Base-by-base conservation (phyloP, 352 stramenopile species). In the Globisporangium alternatum region DNA sequence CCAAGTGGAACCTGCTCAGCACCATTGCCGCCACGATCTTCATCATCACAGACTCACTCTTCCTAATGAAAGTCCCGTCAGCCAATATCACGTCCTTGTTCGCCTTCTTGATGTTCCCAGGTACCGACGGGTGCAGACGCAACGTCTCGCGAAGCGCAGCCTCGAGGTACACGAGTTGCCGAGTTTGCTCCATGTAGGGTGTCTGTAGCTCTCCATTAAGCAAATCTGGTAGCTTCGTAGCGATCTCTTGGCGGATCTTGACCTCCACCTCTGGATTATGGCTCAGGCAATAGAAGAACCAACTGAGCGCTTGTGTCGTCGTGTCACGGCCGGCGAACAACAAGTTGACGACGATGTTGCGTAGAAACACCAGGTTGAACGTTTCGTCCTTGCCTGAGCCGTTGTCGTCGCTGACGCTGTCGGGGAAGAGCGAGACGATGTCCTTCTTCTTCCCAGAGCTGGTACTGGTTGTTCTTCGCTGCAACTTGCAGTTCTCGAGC, bases 21-120 rank as follows among this genome's bases (percentile, higher is more conserved):
- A 80, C 35, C 28, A 66, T 64, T 7, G 69, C 56, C 0, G 67
- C 61, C 3, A 70, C 67, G 56, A 78, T 81, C 55, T 83, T 83
- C 70, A 95, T 91, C 2, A 94, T 65, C 70, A 95, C 0, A 97
- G 68, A 22, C 79, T 80, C 57, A 76, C 68, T 68, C 17, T 56
- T 60, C 0, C 65, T 60, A 17, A 96, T 64, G 39, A 83, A 79
- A 8, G 84, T 91, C 9, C 83, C 84, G 56, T 96, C 81, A 1
- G 72, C 80, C 5, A 90, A 64, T 44, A 81, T 68, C 10, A 81
- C 77, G 63, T 90, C 47, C 49, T 81, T 82, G 8, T 62, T 71
- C 22, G 79, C 78, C 64, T 80, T 7, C 68, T 39, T 39, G 5
- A 39, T 12, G 35, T 39, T 39, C 9, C 1, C 12, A 72, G 71